Base-by-base conservation (phyloP, 495 filamentous ascomycete species). In the Talaromyces adpressus region DNA sequence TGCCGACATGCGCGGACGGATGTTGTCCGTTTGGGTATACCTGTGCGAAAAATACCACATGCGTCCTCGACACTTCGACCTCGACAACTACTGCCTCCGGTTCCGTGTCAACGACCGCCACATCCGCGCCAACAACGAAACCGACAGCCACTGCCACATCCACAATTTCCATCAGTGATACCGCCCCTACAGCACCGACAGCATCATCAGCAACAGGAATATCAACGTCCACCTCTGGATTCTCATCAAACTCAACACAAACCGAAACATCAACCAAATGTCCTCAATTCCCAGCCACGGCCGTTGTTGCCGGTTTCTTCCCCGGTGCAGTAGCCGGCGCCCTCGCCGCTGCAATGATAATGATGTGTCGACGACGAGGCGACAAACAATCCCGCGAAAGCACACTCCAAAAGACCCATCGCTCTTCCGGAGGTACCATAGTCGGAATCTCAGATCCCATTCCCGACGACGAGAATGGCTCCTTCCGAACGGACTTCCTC, bases 21-120 rank as follows among this genome's bases (percentile, higher is more conserved):
- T 95, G 91, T 74, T 91, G 88, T 73, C 92, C 92, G 0, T 86
- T 89, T 67, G 92, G 92, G 20, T 96, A 90, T 70, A 80, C 73
- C 16, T 97, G 92, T 76, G 70, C 76, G 25, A 73, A 75, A 25
- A 69, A 76, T 58, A 73, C 64, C 29, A 75, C 81, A 34, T 81
- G 76, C 60, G 66, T 68, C 18, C 65, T 78, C 51, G 61, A 79
- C 64, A 81, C 81, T 23, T 57, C 73, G 20, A 69, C 79, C 3
- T 65, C 72, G 20, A 25, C 70, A 60, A 62, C 69, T 18, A 64
- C 79, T 9, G 68, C 76, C 36, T 69, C 71, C 16, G 66, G 74
- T 12, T 70, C 80, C 32, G 69, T 67, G 18, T 64, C 72, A 59
- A 62, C 69, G 9, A 59, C 69, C 27, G 39, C 63, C 16, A 62